A percentile compares a stretch with the other conserved stretches of the same genome.
phyloP scores from a whole-genome alignment of 2,329 filamentous ascomycete genomes.

The Didymella segeticola region DNA sequence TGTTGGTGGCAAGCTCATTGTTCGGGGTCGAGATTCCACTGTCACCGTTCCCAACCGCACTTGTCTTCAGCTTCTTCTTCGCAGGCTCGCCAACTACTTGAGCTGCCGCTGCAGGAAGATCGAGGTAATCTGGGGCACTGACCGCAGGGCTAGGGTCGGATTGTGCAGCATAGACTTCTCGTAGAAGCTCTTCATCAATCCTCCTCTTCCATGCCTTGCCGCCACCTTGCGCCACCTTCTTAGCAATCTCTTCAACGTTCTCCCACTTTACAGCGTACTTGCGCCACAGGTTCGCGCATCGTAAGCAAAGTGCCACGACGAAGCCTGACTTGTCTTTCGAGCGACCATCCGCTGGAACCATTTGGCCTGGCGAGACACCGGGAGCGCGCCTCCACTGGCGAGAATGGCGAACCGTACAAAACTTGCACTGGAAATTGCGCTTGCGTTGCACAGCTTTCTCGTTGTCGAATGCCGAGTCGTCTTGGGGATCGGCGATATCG shows the following conservation, averaged over 20 bases:
- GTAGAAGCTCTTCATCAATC: constrained; percentile 90
- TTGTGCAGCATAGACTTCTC: constrained; percentile 61
- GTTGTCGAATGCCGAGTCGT: constrained; percentile 95
- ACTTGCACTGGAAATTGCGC: constrained; percentile 90
- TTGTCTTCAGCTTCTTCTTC: constrained; percentile 66
- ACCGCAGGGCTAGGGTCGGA: constrained; percentile 37
- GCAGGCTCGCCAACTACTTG: constrained; percentile 55
- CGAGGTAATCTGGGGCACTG: constrained; percentile 37
- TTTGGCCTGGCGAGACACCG: constrained; percentile 72
- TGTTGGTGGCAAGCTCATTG: constrained; percentile 50
- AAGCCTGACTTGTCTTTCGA: constrained; percentile 79
- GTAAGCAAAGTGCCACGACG: constrained; percentile 83
- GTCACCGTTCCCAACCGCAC: constrained; percentile 53
- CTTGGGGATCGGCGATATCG: constrained; percentile 88
- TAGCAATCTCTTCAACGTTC: constrained; percentile 86
- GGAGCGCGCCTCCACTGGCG: constrained; percentile 93
- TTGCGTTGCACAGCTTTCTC: constrained; percentile 82
- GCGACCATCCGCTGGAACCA: constrained; percentile 72
- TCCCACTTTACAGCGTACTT: constrained; percentile 97
- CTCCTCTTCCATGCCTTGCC: constrained; percentile 85
- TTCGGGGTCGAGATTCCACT: constrained; percentile 54
- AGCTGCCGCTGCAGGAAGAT: constrained; percentile 31
- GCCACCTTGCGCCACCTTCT: constrained; percentile 81
- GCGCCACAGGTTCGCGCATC: constrained; percentile 92
- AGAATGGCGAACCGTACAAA: constrained; percentile 80